Conservation (phyloP, 495 filamentous ascomycete species). For the Podospora sp. region DNA sequence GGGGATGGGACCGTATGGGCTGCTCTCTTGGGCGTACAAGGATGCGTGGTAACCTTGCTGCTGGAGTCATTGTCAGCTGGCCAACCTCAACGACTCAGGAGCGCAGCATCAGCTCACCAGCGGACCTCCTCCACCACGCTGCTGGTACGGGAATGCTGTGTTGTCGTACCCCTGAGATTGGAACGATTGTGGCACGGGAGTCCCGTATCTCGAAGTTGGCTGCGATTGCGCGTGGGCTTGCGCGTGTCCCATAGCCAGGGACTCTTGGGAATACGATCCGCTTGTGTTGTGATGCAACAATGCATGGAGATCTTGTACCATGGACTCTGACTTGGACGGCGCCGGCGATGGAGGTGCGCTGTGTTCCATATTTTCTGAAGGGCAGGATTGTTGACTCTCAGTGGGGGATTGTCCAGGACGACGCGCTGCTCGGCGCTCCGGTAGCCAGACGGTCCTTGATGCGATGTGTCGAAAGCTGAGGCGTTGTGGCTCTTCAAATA, state of each 20-base stretch:
- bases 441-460: neutral
- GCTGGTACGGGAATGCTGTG: conserved; percentile 30
- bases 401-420: neutral
- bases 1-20: conserved; percentile 35
- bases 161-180: conserved; percentile 28
- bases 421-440: neutral
- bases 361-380: conserved; percentile 35
- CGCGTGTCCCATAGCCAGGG: conserved; percentile 25
- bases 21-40: conserved; percentile 40
- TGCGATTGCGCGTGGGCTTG: conserved; percentile 45
- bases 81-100: neutral
- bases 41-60: conserved; percentile 39
- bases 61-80: conserved; percentile 28
- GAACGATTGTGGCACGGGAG: conserved; percentile 38
- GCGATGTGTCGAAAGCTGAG: conserved; percentile 6
- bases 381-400: neutral
- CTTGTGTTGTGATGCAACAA: conserved; percentile 54
- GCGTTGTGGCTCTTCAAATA: conserved; percentile 17
- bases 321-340: conserved; percentile 40
- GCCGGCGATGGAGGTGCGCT: conserved; percentile 46
- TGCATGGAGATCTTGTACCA: conserved; percentile 50
- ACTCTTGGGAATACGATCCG: conserved; percentile 33
- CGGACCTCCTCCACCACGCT: conserved; percentile 27
- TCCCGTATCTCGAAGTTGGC: conserved; percentile 46
- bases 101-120: conserved; percentile 17